A percentile compares a stretch with the other conserved stretches of the same genome.
phyloP scores from a whole-genome alignment of 371 early-diverging fungal genomes.

The Mucor circinelloides region DNA sequence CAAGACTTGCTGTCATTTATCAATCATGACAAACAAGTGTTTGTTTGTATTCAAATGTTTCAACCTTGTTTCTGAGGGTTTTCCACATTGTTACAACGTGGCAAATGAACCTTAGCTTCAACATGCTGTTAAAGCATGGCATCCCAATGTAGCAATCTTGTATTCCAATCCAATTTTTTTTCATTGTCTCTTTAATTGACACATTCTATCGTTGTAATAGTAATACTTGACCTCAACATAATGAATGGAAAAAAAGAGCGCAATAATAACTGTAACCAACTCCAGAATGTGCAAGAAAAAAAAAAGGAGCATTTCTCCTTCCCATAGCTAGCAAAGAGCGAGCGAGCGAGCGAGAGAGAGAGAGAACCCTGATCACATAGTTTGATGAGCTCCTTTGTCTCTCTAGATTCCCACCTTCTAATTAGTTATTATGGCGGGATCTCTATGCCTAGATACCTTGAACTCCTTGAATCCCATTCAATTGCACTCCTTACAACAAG shows the following conservation, averaged over 20 bases:
- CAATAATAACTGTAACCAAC: neutral
- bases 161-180: neutral
- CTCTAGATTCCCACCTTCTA: constrained; percentile 8
- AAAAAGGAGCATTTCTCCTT: constrained; percentile 3
- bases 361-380: constrained; percentile 2
- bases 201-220: constrained; percentile 8
- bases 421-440: constrained; percentile 14
- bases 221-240: neutral
- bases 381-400: neutral
- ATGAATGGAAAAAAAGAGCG: constrained; percentile 4
- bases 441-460: neutral
- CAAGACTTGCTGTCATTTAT: neutral
- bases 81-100: constrained; percentile 1
- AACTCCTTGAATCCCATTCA: neutral
- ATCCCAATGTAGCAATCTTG: neutral
- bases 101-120: neutral
- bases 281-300: neutral
- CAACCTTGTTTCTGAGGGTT: neutral
- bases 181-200: neutral
- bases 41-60: neutral
- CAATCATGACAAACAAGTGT: neutral
- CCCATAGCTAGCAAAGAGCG: neutral
- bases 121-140: constrained; percentile 3
- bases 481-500: neutral
- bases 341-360: neutral